A percentile compares a stretch with the other conserved stretches of the same genome.
phyloP scores from a whole-genome alignment of 768 basidiomycete genomes.

The Boletus huronensis region DNA sequence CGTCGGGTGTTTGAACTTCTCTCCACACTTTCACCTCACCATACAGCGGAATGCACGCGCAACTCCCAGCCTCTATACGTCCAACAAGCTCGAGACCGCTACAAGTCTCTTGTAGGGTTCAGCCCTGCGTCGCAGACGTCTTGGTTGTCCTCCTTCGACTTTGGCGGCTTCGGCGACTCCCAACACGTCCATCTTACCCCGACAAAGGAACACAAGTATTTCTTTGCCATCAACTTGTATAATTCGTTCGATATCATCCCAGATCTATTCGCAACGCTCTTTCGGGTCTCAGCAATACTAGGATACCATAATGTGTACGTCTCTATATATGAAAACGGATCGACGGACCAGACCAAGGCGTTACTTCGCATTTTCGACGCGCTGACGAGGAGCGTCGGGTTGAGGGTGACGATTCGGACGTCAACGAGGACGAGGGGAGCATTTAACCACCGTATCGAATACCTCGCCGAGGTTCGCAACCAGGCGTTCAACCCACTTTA shows the following conservation, averaged over 20 bases:
- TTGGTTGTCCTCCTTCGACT: conserved; percentile 58
- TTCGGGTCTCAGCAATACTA: conserved; percentile 85
- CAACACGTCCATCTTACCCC: conserved; percentile 37
- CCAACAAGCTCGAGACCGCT: conserved; percentile 83
- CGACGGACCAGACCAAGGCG: conserved; percentile 98
- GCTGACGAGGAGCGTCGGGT: conserved; percentile 81
- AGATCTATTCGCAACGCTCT: conserved; percentile 94
- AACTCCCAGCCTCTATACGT: conserved; percentile 79
- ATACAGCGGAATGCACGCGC: conserved; percentile 90
- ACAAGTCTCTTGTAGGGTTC: conserved; percentile 80
- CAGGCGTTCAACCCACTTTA: conserved; percentile 94
- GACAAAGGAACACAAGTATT: conserved; percentile 88
- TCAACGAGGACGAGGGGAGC: conserved; percentile 90
- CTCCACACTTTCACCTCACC: conserved; percentile 82
- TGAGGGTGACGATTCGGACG: conserved; percentile 91
- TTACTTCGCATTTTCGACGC: conserved; percentile 94
- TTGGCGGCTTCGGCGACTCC: conserved; percentile 39
- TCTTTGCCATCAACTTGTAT: conserved; percentile 98
- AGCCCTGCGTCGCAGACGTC: conserved; percentile 52
- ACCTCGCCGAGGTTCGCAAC: conserved; percentile 99
- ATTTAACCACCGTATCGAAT: conserved; percentile 99
- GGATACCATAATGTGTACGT: conserved; percentile 99
- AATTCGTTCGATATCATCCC: conserved; percentile 99
- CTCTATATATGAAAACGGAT: conserved; percentile 99
- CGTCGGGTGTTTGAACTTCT: conserved; percentile 82